Percentiles rank a stretch among this genome's conserved stretches.
phyloP scores from a whole-genome alignment of 75 land plant genomes.

The Larix kaempferi region DNA sequence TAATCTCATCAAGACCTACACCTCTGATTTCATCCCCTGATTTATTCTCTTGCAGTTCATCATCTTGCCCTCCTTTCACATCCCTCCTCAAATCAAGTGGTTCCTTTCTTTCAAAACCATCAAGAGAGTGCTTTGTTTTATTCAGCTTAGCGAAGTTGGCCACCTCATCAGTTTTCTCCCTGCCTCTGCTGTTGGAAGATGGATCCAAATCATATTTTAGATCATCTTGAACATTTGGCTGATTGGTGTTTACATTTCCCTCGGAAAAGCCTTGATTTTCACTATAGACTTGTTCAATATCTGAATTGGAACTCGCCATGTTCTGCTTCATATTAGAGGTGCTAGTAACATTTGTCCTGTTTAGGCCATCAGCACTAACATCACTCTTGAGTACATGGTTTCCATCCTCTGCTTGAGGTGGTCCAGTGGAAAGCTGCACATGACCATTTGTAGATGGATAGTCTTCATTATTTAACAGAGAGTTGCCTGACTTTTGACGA shows the following conservation, averaged over 20 bases:
- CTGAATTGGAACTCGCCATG: neutral
- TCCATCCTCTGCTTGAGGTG: neutral
- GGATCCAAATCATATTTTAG: conserved; percentile 4
- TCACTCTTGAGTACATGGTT: neutral
- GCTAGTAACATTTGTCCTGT: neutral
- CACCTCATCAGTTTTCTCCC: conserved; percentile 6
- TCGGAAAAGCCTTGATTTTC: conserved; percentile 5
- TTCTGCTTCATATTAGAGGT: neutral
- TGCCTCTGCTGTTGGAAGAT: neutral
- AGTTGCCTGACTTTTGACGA: conserved; percentile 13
- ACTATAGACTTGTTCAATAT: conserved; percentile 5
- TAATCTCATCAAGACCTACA: conserved; percentile 56
- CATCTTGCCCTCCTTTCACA: conserved; percentile 1
- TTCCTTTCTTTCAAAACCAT: conserved; percentile 8
- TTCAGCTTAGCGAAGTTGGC: conserved; percentile 2
- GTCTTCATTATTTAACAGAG: conserved; percentile 8
- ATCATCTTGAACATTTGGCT: conserved; percentile 7
- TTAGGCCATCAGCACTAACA: neutral
- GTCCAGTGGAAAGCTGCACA: neutral
- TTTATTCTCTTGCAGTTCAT: conserved; percentile 6
- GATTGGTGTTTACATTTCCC: conserved; percentile 9
- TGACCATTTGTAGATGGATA: conserved; percentile 29
- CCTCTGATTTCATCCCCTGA: conserved; percentile 7
- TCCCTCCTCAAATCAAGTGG: conserved; percentile 5
- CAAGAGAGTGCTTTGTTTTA: conserved; percentile 2